These are phyloP conservation scores for Aureoboletus auriporus DNA, from an alignment of 768 basidiomycete genomes.

Conservation along the genomic window DNA sequence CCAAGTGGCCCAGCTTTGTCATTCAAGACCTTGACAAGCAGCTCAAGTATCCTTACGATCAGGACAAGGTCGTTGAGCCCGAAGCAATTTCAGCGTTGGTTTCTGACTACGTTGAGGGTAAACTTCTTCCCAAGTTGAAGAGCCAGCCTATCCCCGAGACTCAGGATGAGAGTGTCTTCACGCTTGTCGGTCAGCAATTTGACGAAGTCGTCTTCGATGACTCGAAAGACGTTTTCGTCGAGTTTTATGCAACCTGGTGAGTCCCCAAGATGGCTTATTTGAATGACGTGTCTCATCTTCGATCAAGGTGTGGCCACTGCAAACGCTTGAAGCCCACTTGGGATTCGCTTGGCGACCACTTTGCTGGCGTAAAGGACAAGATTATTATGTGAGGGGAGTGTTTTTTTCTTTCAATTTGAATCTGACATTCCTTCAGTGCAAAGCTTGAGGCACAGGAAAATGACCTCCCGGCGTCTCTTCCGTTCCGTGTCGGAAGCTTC, in stretches of 20 bases:
- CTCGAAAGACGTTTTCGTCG: constrained; percentile 90
- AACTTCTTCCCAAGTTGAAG: constrained; percentile 82
- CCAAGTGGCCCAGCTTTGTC: constrained; percentile 92
- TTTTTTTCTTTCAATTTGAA: neutral
- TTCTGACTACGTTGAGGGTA: constrained; percentile 62
- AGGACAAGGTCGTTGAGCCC: constrained; percentile 56
- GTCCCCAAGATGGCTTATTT: constrained; percentile 23
- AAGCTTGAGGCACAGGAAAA: constrained; percentile 98
- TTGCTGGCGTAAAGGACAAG: constrained; percentile 66
- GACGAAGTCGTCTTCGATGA: constrained; percentile 85
- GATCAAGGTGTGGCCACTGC: constrained; percentile 86
- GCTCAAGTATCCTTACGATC: constrained; percentile 86
- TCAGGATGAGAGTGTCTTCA: constrained; percentile 81
- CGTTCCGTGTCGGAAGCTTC: constrained; percentile 86
- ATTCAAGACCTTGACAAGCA: constrained; percentile 81
- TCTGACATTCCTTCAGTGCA: constrained; percentile 48
- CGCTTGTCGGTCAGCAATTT: constrained; percentile 85
- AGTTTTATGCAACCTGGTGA: constrained; percentile 96
- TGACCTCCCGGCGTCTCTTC: constrained; percentile 83
- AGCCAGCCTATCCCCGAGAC: constrained; percentile 78
- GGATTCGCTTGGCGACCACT: constrained; percentile 88
- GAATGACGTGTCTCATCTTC: neutral
- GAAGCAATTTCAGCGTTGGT: constrained; percentile 59
- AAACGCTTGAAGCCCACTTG: constrained; percentile 94
- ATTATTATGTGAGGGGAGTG: constrained; percentile 62